These are phyloP conservation scores for Acer saccharum DNA, from an alignment of 345 rosid species.

Conservation along the genomic window DNA sequence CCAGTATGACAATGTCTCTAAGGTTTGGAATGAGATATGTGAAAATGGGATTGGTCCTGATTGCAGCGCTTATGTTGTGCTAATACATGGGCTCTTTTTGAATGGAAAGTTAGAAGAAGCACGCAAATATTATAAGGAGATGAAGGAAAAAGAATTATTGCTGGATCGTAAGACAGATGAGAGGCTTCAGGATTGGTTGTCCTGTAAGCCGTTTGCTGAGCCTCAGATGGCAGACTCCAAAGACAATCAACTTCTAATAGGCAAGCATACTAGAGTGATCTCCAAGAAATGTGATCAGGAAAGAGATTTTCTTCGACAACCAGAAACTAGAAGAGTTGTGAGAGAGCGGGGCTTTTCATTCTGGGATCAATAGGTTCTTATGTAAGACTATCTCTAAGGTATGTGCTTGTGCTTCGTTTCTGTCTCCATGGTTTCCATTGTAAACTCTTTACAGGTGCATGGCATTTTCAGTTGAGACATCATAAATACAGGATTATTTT, in stretches of 20 bases:
- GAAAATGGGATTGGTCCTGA: constrained; percentile 70
- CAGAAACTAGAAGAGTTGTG: constrained; percentile 66
- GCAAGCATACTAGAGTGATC: constrained; percentile 23
- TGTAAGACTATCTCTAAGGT: constrained; percentile 15
- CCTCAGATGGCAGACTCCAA: constrained; percentile 26
- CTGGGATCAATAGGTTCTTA: constrained; percentile 49
- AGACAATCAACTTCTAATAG: constrained; percentile 27
- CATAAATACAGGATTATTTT: constrained; percentile 7
- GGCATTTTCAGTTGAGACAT: constrained; percentile 13
- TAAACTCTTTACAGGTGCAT: constrained; percentile 18
- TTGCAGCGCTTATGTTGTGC: constrained; percentile 74
- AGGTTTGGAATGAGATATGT: constrained; percentile 81
- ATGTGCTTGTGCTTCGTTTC: constrained; percentile 5
- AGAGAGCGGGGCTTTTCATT: constrained; percentile 72
- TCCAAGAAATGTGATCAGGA: constrained; percentile 34
- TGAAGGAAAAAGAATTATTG: constrained; percentile 67
- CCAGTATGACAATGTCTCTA: constrained; percentile 62
- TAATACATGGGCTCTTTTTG: constrained; percentile 88
- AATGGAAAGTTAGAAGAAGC: constrained; percentile 86
- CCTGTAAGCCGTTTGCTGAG: constrained; percentile 56
- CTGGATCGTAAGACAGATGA: constrained; percentile 71
- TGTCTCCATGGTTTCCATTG: constrained; percentile 19
- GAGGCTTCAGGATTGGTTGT: constrained; percentile 69
- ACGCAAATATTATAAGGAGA: constrained; percentile 64
- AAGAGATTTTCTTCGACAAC: constrained; percentile 52